Conservation (phyloP, 768 basidiomycete genomes). For the Kwoniella botswanensis region DNA sequence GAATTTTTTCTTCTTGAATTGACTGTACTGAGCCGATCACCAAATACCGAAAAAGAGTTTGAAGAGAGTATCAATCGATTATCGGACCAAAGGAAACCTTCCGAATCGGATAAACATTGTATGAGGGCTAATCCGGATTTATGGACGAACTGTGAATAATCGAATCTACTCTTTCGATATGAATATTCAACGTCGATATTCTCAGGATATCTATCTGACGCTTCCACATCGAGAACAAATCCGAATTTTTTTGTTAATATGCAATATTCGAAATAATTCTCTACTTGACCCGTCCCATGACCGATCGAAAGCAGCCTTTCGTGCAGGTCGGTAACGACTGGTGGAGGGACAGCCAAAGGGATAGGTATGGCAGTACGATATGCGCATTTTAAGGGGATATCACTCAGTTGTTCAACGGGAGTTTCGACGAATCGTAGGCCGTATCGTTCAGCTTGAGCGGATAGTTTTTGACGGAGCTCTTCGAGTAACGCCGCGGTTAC, state of each 20-base stretch:
- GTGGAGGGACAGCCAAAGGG: conserved; percentile 75
- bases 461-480: conserved; percentile 81
- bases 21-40: background rate
- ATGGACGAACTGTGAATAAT: conserved; percentile 90
- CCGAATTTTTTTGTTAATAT: conserved; percentile 72
- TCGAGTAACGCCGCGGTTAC: conserved; percentile 90
- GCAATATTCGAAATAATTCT: conserved; percentile 79
- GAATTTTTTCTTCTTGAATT: background rate
- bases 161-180: conserved; percentile 73
- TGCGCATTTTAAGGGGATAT: conserved; percentile 80
- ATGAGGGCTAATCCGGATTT: conserved; percentile 86
- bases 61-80: conserved; percentile 68
- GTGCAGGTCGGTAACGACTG: conserved; percentile 68
- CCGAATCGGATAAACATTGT: conserved; percentile 76
- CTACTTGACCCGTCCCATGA: conserved; percentile 64
- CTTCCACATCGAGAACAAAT: conserved; percentile 77
- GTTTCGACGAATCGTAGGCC: conserved; percentile 92
- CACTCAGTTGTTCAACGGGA: conserved; percentile 87
- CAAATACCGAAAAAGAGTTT: background rate
- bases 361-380: conserved; percentile 91
- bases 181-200: conserved; percentile 85
- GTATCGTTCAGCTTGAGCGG: conserved; percentile 79
- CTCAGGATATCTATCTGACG: conserved; percentile 74
- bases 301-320: conserved; percentile 73
- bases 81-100: conserved; percentile 86